These are phyloP conservation scores for Penicillium atrosanguineum DNA, from an alignment of 495 filamentous ascomycete species.

Conservation along the genomic window DNA sequence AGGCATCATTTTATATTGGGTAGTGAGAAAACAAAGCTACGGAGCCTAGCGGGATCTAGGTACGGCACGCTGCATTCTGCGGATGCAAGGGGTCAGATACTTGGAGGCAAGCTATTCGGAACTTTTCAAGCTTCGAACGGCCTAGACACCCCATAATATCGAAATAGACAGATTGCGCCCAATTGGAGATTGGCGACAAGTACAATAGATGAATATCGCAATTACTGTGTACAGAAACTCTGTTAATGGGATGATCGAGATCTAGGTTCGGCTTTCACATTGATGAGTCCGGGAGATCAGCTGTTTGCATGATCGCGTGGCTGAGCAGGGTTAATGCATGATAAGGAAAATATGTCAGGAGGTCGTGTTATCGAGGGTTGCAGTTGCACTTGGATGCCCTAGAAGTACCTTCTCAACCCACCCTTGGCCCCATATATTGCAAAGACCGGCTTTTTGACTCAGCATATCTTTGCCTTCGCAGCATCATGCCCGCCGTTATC, in stretches of 20 bases:
- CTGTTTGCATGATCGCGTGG: neutral
- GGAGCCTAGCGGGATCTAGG: slow-evolving; percentile 6
- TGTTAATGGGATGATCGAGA: neutral
- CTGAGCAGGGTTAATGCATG: neutral
- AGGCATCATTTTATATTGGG: neutral
- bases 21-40: neutral
- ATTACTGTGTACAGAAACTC: neutral
- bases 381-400: neutral
- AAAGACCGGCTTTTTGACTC: neutral
- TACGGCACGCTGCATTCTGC: slow-evolving; percentile 16
- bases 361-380: neutral
- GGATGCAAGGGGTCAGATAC: slow-evolving; percentile 17
- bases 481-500: no score
- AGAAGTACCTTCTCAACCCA: neutral
- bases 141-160: neutral
- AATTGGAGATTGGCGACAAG: neutral
- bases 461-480: no score
- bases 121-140: neutral
- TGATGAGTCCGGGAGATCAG: neutral
- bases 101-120: slow-evolving; percentile 2
- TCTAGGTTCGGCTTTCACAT: neutral
- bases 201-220: neutral
- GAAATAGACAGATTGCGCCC: neutral
- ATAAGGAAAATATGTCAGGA: neutral
- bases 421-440: neutral